Conservation (phyloP, 2,329 filamentous ascomycete species). For the Passalora sequoiae region DNA sequence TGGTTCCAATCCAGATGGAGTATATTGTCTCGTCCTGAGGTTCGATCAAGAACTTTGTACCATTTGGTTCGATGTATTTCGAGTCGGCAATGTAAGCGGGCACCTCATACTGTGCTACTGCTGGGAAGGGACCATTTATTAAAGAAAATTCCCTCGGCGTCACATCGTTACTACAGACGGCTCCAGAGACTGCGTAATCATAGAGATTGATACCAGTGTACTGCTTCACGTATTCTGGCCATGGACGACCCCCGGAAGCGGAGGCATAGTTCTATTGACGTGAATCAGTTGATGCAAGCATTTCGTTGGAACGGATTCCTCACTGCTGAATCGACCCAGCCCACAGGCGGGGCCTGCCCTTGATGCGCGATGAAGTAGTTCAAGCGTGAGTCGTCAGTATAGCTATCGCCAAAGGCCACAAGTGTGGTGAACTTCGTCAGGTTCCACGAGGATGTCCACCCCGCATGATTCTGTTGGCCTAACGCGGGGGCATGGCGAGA, state of each 20-base stretch:
- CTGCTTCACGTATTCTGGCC: conserved; percentile 62
- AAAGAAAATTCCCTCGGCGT: conserved; percentile 50
- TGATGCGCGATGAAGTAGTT: conserved; percentile 57
- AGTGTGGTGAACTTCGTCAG: conserved; percentile 55
- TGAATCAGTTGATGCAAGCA: too few species aligned
- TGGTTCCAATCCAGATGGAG: conserved; percentile 74
- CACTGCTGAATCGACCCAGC: conserved; percentile 49
- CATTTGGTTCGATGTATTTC: conserved; percentile 32
- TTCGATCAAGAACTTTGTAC: conserved; percentile 40
- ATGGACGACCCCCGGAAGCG: conserved; percentile 60
- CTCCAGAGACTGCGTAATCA: conserved; percentile 59
- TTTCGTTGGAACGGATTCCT: too few species aligned
- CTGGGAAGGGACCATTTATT: conserved; percentile 55
- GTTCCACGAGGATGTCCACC: conserved; percentile 28
- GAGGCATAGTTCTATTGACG: conserved; percentile 41
- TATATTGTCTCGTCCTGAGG: conserved; percentile 62
- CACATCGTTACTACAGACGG: conserved; percentile 66
- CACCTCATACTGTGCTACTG: conserved; percentile 41
- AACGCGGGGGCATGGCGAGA: not conserved
- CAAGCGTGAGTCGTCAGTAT: conserved; percentile 62
- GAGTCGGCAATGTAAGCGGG: conserved; percentile 46
- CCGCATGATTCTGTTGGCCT: not conserved
- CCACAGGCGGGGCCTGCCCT: conserved; percentile 58
- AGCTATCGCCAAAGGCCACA: conserved; percentile 70
- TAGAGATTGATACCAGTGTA: conserved; percentile 53